phyloP scores from a whole-genome alignment of 163 green algal species.

The Chlorella variabilis region DNA sequence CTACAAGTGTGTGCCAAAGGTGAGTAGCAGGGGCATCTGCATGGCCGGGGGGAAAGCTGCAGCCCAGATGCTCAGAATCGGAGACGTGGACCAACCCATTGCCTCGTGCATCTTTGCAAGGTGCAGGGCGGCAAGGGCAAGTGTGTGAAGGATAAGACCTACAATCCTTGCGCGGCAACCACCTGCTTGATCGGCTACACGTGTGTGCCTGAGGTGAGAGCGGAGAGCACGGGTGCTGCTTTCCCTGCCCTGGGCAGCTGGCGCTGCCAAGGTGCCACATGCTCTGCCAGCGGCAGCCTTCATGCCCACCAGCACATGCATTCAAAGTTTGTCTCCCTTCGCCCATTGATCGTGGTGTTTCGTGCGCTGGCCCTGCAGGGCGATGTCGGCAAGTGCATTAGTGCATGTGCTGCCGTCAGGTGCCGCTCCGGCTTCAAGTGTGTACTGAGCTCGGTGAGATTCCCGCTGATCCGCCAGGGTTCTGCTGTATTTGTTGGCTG shows the following conservation, averaged over 20 bases:
- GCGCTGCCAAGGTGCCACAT: too few species aligned
- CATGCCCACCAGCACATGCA: background rate
- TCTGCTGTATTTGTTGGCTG: too few species aligned
- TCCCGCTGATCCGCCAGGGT: too few species aligned
- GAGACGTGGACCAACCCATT: too few species aligned
- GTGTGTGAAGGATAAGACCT: background rate
- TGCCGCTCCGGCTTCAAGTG: background rate
- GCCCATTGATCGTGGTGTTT: too few species aligned
- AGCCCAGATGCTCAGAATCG: too few species aligned
- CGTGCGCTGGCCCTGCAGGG: background rate
- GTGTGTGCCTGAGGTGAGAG: conserved; percentile 3
- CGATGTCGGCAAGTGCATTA: background rate
- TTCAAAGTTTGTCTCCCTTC: too few species aligned
- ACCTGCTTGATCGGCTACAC: background rate
- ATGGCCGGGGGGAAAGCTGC: too few species aligned
- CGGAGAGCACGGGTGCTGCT: background rate
- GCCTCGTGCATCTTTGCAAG: too few species aligned
- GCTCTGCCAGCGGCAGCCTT: too few species aligned
- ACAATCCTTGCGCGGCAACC: conserved; percentile 13
- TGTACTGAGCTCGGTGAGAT: background rate
- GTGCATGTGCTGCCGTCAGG: background rate
- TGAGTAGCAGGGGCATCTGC: too few species aligned
- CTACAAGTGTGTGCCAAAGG: background rate
- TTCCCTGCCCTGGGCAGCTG: too few species aligned
- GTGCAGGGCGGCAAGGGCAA: background rate